phyloP scores from a whole-genome alignment of 2,329 filamentous ascomycete species.

The Claviceps lovelessii region DNA sequence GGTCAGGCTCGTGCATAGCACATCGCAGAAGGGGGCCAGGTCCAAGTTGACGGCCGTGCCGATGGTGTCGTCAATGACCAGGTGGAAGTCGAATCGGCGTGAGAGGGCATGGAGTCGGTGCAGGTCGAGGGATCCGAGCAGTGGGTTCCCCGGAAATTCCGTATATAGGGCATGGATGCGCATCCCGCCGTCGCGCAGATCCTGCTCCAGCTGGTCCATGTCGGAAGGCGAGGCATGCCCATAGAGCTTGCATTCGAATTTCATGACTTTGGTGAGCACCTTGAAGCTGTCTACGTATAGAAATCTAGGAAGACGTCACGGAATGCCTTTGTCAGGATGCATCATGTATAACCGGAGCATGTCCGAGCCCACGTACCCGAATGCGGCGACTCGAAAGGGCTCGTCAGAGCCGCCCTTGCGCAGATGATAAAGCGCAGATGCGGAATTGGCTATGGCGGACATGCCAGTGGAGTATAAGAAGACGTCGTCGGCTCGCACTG shows the following conservation, averaged over 20 bases:
- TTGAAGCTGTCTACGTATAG: slow-evolving; percentile 18
- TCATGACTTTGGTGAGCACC: slow-evolving; percentile 14
- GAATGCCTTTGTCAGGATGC: not conserved
- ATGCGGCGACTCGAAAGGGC: slow-evolving; percentile 12
- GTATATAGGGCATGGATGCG: slow-evolving; percentile 30
- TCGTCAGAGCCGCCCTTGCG: not conserved
- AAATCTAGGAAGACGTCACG: slow-evolving; percentile 9
- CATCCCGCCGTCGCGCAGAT: slow-evolving; percentile 20
- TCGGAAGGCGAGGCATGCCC: slow-evolving; percentile 24
- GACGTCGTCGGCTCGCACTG: slow-evolving; percentile 22
- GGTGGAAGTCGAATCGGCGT: slow-evolving; percentile 23
- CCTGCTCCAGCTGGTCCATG: slow-evolving; percentile 24
- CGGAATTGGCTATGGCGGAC: slow-evolving; percentile 27
- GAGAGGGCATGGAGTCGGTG: slow-evolving; percentile 14
- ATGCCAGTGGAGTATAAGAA: slow-evolving; percentile 38
- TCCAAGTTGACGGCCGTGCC: slow-evolving; percentile 31
- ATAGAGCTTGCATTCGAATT: slow-evolving; percentile 27
- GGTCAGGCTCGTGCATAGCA: slow-evolving; percentile 36
- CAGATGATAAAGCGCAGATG: slow-evolving; percentile 5
- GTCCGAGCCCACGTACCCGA: slow-evolving; percentile 11
- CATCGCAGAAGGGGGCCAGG: slow-evolving; percentile 30
- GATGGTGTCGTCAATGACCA: slow-evolving; percentile 32
- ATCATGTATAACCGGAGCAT: not conserved
- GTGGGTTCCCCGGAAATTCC: slow-evolving; percentile 26
- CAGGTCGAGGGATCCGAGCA: slow-evolving; percentile 17